phyloP scores from a whole-genome alignment of 2,329 filamentous ascomycete genomes.

The Colletotrichum aenigma region DNA sequence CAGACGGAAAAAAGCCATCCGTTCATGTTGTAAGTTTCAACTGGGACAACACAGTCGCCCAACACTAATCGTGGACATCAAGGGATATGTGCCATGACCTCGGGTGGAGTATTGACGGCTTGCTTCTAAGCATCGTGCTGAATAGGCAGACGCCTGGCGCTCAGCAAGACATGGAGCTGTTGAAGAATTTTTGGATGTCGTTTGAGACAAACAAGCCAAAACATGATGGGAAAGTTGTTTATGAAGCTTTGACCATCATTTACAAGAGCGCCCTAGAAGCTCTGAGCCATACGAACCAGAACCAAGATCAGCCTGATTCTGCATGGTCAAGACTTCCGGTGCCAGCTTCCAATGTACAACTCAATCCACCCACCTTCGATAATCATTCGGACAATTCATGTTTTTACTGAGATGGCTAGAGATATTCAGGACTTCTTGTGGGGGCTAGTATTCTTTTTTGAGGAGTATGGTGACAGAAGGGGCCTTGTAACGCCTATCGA shows the following conservation, averaged over 20 bases:
- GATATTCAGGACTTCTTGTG: too few species aligned
- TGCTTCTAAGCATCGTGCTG: neutral
- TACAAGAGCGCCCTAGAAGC: neutral
- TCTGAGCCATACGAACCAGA: fast-evolving
- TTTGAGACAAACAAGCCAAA: neutral
- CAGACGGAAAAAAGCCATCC: fast-evolving
- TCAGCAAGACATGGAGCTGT: neutral
- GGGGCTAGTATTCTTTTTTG: too few species aligned
- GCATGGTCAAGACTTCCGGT: fast-evolving
- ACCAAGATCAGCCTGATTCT: fast-evolving
- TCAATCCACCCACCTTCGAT: too few species aligned
- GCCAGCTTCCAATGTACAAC: fast-evolving
- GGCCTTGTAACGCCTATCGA: too few species aligned
- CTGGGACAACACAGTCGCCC: fast-evolving
- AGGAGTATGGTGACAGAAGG: too few species aligned
- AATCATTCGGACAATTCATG: too few species aligned
- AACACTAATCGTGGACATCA: neutral
- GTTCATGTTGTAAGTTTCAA: neutral
- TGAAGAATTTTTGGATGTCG: fast-evolving
- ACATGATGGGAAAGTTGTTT: fast-evolving
- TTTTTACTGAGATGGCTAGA: too few species aligned
- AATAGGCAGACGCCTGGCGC: neutral
- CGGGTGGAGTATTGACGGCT: neutral
- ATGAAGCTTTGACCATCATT: neutral
- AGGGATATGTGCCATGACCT: neutral